Percentiles rank a stretch among this genome's conserved stretches.
phyloP scores from a whole-genome alignment of 306 rosid genomes.

The Fagus sylvatica region DNA sequence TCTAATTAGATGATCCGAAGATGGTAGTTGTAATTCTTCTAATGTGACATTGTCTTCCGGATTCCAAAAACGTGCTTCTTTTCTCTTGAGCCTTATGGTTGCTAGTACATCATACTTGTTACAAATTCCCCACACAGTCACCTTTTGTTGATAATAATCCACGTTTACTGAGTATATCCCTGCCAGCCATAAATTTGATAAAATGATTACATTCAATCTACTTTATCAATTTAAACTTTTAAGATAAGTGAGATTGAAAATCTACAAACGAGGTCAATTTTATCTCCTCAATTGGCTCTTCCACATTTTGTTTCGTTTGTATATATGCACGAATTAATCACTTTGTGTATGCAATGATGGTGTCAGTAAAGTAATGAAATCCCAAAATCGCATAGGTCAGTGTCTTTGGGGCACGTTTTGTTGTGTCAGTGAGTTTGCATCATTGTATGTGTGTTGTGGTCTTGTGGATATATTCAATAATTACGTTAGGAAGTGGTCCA shows the following conservation, averaged over 20 bases:
- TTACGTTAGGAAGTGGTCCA: neutral
- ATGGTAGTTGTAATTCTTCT: conserved; percentile 30
- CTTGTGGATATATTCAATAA: neutral
- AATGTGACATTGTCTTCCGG: conserved; percentile 44
- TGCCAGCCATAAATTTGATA: conserved; percentile 14
- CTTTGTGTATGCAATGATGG: neutral
- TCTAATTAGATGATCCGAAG: conserved; percentile 24
- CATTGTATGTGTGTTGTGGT: neutral
- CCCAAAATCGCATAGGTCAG: neutral
- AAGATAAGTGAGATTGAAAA: no score
- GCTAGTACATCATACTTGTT: conserved; percentile 73
- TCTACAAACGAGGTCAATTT: no score
- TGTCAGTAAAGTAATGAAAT: neutral
- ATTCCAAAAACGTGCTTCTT: conserved; percentile 81
- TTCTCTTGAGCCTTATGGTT: conserved; percentile 68
- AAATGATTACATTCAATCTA: neutral
- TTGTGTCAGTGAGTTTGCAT: neutral
- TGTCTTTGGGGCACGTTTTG: neutral
- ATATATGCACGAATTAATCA: neutral
- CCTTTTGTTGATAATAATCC: conserved; percentile 71
- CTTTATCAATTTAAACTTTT: no score
- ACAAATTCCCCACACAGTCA: conserved; percentile 93
- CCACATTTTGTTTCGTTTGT: neutral
- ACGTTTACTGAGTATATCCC: conserved; percentile 86
- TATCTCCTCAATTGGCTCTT: neutral